Evolutionary conservation across 2,329 filamentous ascomycete species (phyloP).

Genomic region (Colletotrichum eremochloae): DNA sequence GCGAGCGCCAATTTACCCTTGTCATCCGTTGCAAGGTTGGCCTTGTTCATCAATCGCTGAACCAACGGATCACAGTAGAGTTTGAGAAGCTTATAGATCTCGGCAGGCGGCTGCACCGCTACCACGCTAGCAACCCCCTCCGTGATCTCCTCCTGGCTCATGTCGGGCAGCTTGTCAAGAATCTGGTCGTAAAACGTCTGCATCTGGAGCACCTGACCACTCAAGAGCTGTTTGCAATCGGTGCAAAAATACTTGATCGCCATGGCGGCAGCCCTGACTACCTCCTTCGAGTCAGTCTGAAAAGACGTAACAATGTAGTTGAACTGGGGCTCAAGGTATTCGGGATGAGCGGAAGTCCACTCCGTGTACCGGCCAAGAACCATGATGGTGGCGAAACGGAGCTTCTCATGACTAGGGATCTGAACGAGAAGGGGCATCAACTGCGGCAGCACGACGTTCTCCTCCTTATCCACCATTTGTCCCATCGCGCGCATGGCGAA

Average conservation of each 20-base stretch:
- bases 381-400: constrained; percentile 99
- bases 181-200: constrained; percentile 94
- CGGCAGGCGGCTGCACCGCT: constrained; percentile 83
- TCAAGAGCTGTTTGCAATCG: constrained; percentile 90
- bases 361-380: constrained; percentile 96
- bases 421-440: constrained; percentile 94
- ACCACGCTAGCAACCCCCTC: constrained; percentile 95
- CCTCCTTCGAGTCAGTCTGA: constrained; percentile 87
- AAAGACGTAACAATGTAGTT: constrained; percentile 97
- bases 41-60: constrained; percentile 85
- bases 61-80: constrained; percentile 94
- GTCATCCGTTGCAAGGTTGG: constrained; percentile 86
- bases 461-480: constrained; percentile 92
- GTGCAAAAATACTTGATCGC: constrained; percentile 98
- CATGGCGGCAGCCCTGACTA: constrained; percentile 90
- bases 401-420: constrained; percentile 95
- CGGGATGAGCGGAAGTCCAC: constrained; percentile 95
- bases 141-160: constrained; percentile 95
- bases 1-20: constrained; percentile 88
- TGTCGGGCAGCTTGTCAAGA: constrained; percentile 84
- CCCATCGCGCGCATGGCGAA: constrained; percentile 98
- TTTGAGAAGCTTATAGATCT: constrained; percentile 88
- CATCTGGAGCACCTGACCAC: constrained; percentile 85
- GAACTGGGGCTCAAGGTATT: constrained; percentile 92
- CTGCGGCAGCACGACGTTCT: constrained; percentile 87